These are phyloP conservation scores for Platanthera zijinensis DNA, from an alignment of 106 monocot species.

Conservation along the genomic window DNA sequence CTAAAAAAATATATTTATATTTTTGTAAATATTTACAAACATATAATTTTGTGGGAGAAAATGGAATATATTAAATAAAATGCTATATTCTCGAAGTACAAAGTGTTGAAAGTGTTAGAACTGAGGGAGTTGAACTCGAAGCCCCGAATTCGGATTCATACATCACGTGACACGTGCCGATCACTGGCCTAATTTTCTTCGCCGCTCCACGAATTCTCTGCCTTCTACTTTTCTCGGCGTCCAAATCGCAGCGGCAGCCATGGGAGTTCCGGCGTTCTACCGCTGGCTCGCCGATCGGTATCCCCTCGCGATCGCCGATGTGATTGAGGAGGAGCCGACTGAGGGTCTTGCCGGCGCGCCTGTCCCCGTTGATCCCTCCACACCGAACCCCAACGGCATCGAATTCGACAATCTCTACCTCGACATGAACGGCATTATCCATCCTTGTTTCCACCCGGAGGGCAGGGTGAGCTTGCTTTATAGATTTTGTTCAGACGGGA, in stretches of 20 bases:
- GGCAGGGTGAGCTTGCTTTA: slow-evolving; percentile 38
- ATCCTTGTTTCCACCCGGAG: slow-evolving; percentile 97
- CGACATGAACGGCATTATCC: slow-evolving; percentile 97
- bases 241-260: slow-evolving; percentile 10
- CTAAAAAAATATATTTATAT: no score
- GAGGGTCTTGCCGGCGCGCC: slow-evolving; percentile 29
- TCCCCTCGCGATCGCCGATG: slow-evolving; percentile 75
- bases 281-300: slow-evolving; percentile 95
- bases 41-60: no score
- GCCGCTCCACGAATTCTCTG: not conserved
- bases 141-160: no score
- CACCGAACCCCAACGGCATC: slow-evolving; percentile 86
- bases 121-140: no score
- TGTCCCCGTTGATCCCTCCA: slow-evolving; percentile 51
- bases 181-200: not conserved
- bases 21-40: no score
- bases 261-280: slow-evolving; percentile 98
- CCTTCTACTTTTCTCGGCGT: not conserved
- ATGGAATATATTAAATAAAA: no score
- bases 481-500: not conserved
- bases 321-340: slow-evolving; percentile 68
- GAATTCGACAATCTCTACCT: slow-evolving; percentile 97
- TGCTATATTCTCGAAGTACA: no score
- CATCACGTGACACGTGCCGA: not conserved
- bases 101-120: no score